Evolutionary conservation across 2,329 filamentous ascomycete genomes (phyloP).

Genomic region (Aspergillus sp.): DNA sequence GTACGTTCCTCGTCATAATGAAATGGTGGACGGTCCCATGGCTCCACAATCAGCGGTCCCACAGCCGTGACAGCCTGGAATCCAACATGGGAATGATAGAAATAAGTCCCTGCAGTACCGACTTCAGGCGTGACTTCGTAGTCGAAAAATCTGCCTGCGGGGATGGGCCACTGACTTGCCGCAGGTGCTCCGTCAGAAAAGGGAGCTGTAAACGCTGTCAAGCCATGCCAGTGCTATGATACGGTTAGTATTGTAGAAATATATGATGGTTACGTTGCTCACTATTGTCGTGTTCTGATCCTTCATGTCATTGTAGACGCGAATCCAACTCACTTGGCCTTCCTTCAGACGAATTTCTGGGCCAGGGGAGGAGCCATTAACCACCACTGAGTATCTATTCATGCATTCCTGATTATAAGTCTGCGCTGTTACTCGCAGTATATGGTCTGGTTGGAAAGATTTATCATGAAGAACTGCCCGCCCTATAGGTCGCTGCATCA

Average conservation of each 20-base stretch:
- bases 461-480: background rate
- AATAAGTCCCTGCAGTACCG: slow-evolving; percentile 62
- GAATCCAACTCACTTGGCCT: slow-evolving; percentile 51
- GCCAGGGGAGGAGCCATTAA: slow-evolving; percentile 55
- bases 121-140: slow-evolving; percentile 58
- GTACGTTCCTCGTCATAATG: slow-evolving; percentile 61
- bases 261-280: slow-evolving; percentile 13
- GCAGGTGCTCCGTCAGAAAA: slow-evolving; percentile 63
- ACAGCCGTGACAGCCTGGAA: slow-evolving; percentile 59
- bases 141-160: slow-evolving; percentile 62
- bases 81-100: slow-evolving; percentile 66
- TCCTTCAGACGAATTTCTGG: slow-evolving; percentile 48
- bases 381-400: slow-evolving; percentile 44
- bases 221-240: slow-evolving; percentile 64
- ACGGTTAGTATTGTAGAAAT: background rate
- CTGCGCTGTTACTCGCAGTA: background rate
- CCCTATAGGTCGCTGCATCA: background rate
- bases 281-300: slow-evolving; percentile 58
- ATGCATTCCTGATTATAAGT: slow-evolving; percentile 2
- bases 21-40: slow-evolving; percentile 50
- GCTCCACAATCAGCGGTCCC: slow-evolving; percentile 60
- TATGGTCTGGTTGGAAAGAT: background rate
- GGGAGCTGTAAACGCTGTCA: slow-evolving; percentile 57
- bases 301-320: slow-evolving; percentile 58
- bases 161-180: slow-evolving; percentile 65